Evolutionary conservation across 345 rosid genomes (phyloP).

Genomic region (Gynandropsis gynandra): DNA sequence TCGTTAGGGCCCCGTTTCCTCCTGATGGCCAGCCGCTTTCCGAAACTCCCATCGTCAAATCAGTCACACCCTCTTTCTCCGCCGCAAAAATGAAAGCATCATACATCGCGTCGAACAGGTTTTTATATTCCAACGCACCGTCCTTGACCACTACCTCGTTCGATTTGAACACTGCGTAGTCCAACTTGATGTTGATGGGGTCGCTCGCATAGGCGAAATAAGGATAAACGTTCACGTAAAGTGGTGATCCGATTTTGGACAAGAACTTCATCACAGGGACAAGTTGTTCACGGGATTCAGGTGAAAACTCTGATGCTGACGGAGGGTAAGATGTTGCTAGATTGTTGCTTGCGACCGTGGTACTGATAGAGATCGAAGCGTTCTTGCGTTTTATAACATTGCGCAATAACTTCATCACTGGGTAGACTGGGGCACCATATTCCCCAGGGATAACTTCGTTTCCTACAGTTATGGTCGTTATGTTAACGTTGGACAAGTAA

Average conservation of each 20-base stretch:
- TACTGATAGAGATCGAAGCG: conserved; percentile 53
- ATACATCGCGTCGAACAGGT: conserved; percentile 29
- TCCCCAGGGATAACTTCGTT: conserved; percentile 31
- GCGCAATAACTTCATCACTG: conserved; percentile 41
- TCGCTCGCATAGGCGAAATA: conserved; percentile 28
- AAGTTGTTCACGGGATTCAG: neutral
- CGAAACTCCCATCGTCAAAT: conserved; percentile 23
- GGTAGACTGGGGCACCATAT: conserved; percentile 30
- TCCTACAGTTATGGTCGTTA: conserved; percentile 33
- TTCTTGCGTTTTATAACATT: no score
- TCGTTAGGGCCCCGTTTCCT: conserved; percentile 25
- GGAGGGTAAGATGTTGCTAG: conserved; percentile 42
- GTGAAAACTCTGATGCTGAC: conserved; percentile 23
- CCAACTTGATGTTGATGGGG: conserved; percentile 23
- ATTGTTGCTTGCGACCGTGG: conserved; percentile 24
- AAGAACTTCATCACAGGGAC: neutral
- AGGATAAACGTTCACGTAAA: conserved; percentile 36
- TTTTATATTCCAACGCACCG: conserved; percentile 26
- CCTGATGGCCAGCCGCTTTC: conserved; percentile 34
- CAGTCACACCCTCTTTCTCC: conserved; percentile 21
- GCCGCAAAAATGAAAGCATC: conserved; percentile 23
- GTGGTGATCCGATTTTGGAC: conserved; percentile 30
- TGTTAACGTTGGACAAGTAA: conserved; percentile 21
- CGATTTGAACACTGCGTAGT: conserved; percentile 38
- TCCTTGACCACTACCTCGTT: conserved; percentile 28